Base-by-base conservation (phyloP, 176 grass and related monocot species). In the Calamus simplicifolius region DNA sequence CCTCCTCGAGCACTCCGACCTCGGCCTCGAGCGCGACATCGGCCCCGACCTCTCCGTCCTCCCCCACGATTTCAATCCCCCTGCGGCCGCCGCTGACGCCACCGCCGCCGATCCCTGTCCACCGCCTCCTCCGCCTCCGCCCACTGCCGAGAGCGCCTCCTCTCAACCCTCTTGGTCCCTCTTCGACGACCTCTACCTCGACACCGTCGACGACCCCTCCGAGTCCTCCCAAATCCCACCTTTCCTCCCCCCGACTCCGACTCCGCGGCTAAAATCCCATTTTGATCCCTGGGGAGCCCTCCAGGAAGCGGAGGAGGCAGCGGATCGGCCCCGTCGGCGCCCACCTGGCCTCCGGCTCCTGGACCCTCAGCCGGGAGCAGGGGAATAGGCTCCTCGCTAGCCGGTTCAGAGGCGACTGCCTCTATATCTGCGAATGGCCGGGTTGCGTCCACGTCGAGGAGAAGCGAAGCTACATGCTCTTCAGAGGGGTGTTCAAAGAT, bases 341-440 rank as follows among this genome's bases (percentile, higher is more conserved):
- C 21, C 93, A 97, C 74, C 62, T 97, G 72, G 93, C 93, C 52
- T 60, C 72, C 18, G 93, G 87, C 0, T 68, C 81, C 3, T 78
- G 93, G 87, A 82, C 78, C 17, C 76, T 97, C 5, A 91, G 87
- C 72, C 72, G 93, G 1, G 93, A 97, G 61, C 87, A 88, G 56
- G 87, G 93, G 8, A 88, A 74, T 69, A 97, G 91, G 76, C 79
- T 97, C 23, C 79, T 97, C 0, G 92, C 92, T 1, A 88, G 87
- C 66, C 75, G 92, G 5, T 97, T 91, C 75, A 78, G 92, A 16
- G 84, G 75, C 35, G 92, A 97, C 73, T 78, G 75, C 28, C 82
- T 97, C 16, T 97, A 97, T 75, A 87, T 97, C 18, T 97, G 92
- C 59, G 80, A 97, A 30, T 97, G 87, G 92, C 92, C 92, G 0